These are phyloP conservation scores for Pythium dissotocum DNA, from an alignment of 352 stramenopile species.

Conservation along the genomic window DNA sequence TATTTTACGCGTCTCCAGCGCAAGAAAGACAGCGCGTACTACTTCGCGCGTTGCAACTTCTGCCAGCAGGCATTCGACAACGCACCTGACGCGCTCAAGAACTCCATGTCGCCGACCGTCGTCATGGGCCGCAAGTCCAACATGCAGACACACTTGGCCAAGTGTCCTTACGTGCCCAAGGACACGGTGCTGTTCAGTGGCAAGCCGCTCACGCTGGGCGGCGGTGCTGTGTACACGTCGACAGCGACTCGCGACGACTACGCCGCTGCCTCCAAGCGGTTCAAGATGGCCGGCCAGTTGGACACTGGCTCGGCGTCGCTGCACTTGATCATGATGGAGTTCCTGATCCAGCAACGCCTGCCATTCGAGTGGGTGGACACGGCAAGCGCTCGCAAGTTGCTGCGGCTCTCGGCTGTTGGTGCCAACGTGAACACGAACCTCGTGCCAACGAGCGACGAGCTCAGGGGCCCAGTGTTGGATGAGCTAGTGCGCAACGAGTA, in stretches of 20 bases:
- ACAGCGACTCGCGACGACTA: slow-evolving; percentile 7
- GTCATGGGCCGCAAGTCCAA: slow-evolving; percentile 79
- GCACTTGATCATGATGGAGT: slow-evolving; percentile 43
- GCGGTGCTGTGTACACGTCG: slow-evolving; percentile 9
- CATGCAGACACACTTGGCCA: slow-evolving; percentile 84
- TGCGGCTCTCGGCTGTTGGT: slow-evolving; percentile 31
- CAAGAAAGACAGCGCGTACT: slow-evolving; percentile 73
- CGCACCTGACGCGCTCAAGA: slow-evolving; percentile 47
- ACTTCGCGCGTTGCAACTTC: slow-evolving; percentile 80
- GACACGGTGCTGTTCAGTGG: slow-evolving; percentile 32
- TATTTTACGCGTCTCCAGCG: slow-evolving; percentile 78
- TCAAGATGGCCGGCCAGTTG: slow-evolving; percentile 11
- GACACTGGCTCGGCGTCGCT: slow-evolving; percentile 29
- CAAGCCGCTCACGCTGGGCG: slow-evolving; percentile 15
- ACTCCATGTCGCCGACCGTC: slow-evolving; percentile 51
- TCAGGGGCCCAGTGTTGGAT: slow-evolving; percentile 46
- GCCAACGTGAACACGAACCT: slow-evolving; percentile 23
- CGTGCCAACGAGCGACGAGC: slow-evolving; percentile 35
- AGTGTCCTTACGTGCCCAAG: slow-evolving; percentile 71
- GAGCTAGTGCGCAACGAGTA: slow-evolving; percentile 38
- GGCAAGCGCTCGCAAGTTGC: slow-evolving; percentile 49
- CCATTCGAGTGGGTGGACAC: slow-evolving; percentile 70
- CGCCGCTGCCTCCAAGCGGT: slow-evolving; percentile 15
- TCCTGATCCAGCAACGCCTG: slow-evolving; percentile 63
- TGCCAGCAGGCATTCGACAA: slow-evolving; percentile 67